A percentile compares a stretch with the other conserved stretches of the same genome.
Evolutionary conservation across 768 basidiomycete species (phyloP).

Genomic region (Rhizopogon vulgaris): DNA sequence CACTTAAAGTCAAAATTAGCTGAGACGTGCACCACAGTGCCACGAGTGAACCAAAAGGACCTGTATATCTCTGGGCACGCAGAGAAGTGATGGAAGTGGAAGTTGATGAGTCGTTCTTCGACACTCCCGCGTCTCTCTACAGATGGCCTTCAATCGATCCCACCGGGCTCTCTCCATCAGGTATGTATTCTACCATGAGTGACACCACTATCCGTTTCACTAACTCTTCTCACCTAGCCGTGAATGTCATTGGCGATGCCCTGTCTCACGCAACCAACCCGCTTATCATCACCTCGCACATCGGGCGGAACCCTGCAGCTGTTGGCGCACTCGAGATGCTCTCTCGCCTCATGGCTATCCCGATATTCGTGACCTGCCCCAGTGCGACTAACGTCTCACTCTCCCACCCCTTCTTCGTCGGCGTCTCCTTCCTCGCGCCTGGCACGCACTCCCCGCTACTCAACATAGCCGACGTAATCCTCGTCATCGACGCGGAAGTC

Average conservation of each 20-base stretch:
- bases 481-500: constrained; percentile 60
- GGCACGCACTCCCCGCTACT: constrained; percentile 43
- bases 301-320: constrained; percentile 49
- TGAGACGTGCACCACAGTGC: constrained; percentile 35
- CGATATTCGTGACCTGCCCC: constrained; percentile 46
- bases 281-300: constrained; percentile 58
- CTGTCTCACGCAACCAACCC: constrained; percentile 47
- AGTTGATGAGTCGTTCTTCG: constrained; percentile 33
- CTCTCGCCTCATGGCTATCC: constrained; percentile 48
- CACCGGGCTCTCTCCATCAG: constrained; percentile 36
- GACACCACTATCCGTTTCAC: too few relatives aligned
- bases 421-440: constrained; percentile 44
- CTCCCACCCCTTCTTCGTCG: constrained; percentile 49
- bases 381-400: constrained; percentile 48
- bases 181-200: constrained; percentile 14
- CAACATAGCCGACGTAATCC: constrained; percentile 50
- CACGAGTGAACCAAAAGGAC: constrained; percentile 64
- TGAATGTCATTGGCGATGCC: constrained; percentile 38
- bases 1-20: not conserved
- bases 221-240: constrained; percentile 16
- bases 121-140: constrained; percentile 19
- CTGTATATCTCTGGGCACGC: constrained; percentile 68
- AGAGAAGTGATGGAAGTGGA: constrained; percentile 70
- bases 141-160: constrained; percentile 52
- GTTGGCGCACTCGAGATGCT: constrained; percentile 41